Base-by-base conservation (phyloP, 73 alveolate genomes). In the Loxodes magnus region DNA sequence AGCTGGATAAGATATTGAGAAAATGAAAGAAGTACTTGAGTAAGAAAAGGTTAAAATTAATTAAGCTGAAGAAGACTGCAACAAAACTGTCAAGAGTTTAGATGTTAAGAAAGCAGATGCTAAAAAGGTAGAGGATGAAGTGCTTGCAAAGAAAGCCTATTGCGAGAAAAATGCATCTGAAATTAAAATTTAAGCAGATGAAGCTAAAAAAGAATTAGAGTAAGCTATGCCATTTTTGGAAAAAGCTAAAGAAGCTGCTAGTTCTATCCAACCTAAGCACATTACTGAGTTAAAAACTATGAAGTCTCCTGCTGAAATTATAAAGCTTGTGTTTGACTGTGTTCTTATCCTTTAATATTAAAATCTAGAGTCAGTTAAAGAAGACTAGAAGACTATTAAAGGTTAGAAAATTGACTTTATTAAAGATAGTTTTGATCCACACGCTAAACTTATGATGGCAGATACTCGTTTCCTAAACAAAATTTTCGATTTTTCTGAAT, bases 141-240 rank as follows among this genome's bases (percentile, higher is more conserved):
- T 89, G 41, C 76, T 86, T 31, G 85, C 77, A 4, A 97, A 90
- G 77, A 94, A 88, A 71, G 95, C 80, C 24, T 79, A 73, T 38
- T 96, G 99, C 67, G 76, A 79, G 69, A 91, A 82, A 26, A 83
- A 93, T 68, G 97, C 97, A 20, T 84, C 63, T 35, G 74, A 83
- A 75, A 95, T 95, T 51, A 79, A 84, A 56, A 75, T 67, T 25
- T 97, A 95, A 67, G 79, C 86, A 71, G 96, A 79, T 38, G 95
- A 80, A 46, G 99, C 98, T 27, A 92, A 96, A 53, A 75, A 79
- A 49, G 99, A 96, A 61, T 79, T 96, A 44, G 98, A 95, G 42
- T 58, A 63, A 34, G 99, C 99, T 4, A 51, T 93, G 79, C 99
- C 99, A 7, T 94, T 72, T 72, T 86, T 96, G 62, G 80, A 76